These are phyloP conservation scores for Arthroderma sp. DNA, from an alignment of 2,329 filamentous ascomycete species.

Conservation along the genomic window DNA sequence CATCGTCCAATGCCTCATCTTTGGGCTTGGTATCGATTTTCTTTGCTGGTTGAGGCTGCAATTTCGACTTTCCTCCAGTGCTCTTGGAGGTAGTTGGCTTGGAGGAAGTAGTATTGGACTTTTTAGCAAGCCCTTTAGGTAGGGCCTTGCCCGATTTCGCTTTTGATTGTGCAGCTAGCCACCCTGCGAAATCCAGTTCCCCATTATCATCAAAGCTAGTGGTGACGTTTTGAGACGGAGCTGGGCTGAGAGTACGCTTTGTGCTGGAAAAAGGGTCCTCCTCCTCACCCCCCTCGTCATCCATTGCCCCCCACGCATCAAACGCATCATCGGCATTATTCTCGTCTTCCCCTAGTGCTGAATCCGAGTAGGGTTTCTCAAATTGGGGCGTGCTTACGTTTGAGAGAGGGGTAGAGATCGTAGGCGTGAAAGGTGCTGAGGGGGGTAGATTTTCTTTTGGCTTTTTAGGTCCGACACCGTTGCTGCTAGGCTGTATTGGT, in stretches of 20 bases:
- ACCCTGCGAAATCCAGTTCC: constrained; percentile 91
- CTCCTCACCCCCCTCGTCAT: constrained; percentile 40
- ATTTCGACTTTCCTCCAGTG: constrained; percentile 35
- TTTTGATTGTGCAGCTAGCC: constrained; percentile 74
- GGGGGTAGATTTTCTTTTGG: neutral
- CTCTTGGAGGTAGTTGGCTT: constrained; percentile 18
- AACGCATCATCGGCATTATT: constrained; percentile 48
- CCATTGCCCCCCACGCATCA: constrained; percentile 62
- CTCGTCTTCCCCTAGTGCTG: constrained; percentile 12
- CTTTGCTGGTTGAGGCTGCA: constrained; percentile 40
- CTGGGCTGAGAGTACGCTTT: constrained; percentile 16
- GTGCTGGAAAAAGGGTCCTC: constrained; percentile 36
- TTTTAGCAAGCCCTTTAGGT: constrained; percentile 71
- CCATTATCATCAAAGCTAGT: constrained; percentile 59
- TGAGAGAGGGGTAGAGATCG: neutral
- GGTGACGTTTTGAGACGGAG: constrained; percentile 22
- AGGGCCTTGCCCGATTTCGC: constrained; percentile 60
- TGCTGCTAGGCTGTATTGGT: constrained; percentile 30
- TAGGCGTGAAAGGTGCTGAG: neutral
- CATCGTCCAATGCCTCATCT: constrained; percentile 26
- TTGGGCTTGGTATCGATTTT: constrained; percentile 58
- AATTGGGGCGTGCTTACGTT: neutral
- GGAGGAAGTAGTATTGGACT: constrained; percentile 27
- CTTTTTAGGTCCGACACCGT: constrained; percentile 17
- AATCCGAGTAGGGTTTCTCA: constrained; percentile 28